Evolutionary conservation across 495 filamentous ascomycete species (phyloP), one percentile per base, ranked within the genome.

Genomic region (Talaromyces nanjingensis): DNA sequence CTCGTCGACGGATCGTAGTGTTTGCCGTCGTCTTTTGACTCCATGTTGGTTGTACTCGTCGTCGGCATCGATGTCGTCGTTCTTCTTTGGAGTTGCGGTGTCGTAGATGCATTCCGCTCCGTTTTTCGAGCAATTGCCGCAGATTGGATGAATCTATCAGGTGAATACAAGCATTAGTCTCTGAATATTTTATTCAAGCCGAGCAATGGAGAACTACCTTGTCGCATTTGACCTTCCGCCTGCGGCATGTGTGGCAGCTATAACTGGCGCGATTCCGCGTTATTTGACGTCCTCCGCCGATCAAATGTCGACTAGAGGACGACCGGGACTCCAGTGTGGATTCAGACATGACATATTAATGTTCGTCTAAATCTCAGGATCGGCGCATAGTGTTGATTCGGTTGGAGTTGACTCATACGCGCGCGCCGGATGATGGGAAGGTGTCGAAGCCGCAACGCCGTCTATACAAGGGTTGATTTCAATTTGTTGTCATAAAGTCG

Each of bases 181-280:
- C 20, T 22, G 24, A 24, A 24, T 8, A 27, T 20, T 4, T 2
- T 12, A 9, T 54, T 54, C 52, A 27, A 24, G 27, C 20, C 8
- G 33, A 5, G 1, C 52, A 29, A n/a, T 3, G n/a, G 53, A 6
- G 34, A 5, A 11, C 24, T 71, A 77, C 76, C 70, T 79, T 80
- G 67, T 79, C 73, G 56, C 77, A 79, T 70, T 79, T 79, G 29
- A 81, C 77, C 62, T 81, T 81, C 33, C 79, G 71, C 56, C 76
- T 69, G 57, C 79, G 77, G 71, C 79, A 81, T 0, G 72, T 76
- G 67, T 81, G 78, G 65, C 79, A 81, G 65, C 78, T 81, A 65
- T 81, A 81, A 64, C 78, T 80, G 31, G 77, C 72, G 63, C 79
- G 77, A 57, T 79, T 81, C 2, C 79, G 76, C 27, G 79, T 81